Evolutionary conservation across 192 early-diverging fungal genomes (phyloP), one percentile per base, ranked within the genome.

Genomic region (Gryganskiella cystojenkinii): DNA sequence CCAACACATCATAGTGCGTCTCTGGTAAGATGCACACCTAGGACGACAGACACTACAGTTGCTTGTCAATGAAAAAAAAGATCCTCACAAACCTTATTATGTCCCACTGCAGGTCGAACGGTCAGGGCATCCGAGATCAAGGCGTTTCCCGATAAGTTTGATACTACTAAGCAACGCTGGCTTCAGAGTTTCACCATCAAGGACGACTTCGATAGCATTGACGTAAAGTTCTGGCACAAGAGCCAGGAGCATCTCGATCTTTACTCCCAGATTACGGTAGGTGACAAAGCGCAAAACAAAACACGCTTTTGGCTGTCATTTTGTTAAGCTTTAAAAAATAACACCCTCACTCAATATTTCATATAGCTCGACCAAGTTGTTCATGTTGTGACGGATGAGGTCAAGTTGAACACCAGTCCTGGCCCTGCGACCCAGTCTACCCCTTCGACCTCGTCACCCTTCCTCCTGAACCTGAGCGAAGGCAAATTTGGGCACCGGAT

Each of bases 211-310:
- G 66, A 68, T 22, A 78, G 66, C 4, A 69, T 69, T 42, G 74
- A 69, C 14, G 66, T 78, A 28, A 60, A 67, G 22, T 58, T 69
- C 14, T 78, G 74, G 74, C 66, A 78, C 51, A 78, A 78, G 35
- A 59, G 65, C 3, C 45, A 58, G 20, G 74, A 78, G 17, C 61
- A 68, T 55, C 28, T 69, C 14, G 24, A 62, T 14, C 25, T 45
- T 8, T 67, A 63, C 54, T 51, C 73, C 8, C n/a, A 56, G 9
- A 58, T 76, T 13, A 49, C 65, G 10, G 73, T 76, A 76, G n/a
- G n/a, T n/a, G n/a, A 45, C 20, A n/a, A 2, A 34, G 25, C 31
- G 14, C 15, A 14, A 15, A 42, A 31, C 0, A 17, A 19, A 27
- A 5, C 11, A 33, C 8, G 25, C 0, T 56, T 2, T 40, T 31